Evolutionary conservation across 805 yeast species (phyloP), one percentile per base, ranked within the genome.

Genomic region (Candida odintsovae): DNA sequence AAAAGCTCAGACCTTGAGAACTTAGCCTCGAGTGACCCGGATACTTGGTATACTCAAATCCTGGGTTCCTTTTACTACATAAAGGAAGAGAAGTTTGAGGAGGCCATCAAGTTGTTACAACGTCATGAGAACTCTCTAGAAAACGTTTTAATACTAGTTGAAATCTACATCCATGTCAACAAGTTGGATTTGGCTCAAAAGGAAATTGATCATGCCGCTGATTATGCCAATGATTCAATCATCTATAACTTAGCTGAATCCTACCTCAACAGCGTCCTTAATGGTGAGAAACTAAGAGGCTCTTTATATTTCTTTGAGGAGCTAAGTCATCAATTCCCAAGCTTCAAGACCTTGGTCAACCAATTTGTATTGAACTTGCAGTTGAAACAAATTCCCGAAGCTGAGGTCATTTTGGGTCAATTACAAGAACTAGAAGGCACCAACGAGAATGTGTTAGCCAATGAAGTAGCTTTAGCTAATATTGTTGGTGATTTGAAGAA

Each of bases 301-400:
- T 64, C 72, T 19, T 75, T 75, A 64, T 85, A 82, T 62, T 82
- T 84, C 60, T 86, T 75, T 63, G 97, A 92, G 65, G 99, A 92
- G 67, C 71, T 86, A 47, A 72, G 89, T 38, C 81, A 85, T 49
- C 75, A 78, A 29, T 71, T 74, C 49, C 72, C 72, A 41, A 61
- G 72, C 41, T 62, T 69, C 29, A 70, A 73, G 59, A 76, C 77
- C 16, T 74, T 85, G 54, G 58, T 78, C 31, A 82, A 85, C 36
- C 78, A 89, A 58, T 75, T 89, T 39, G 84, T 82, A 11, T 73
- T 90, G 49, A 89, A 90, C 51, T 67, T 90, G 56, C 89, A 87
- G 68, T 76, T 89, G 62, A 79, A 82, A 43, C 86, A 90, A 59
- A 70, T 79, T 46, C 92, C 90, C 2, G 97, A 92, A 67, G 90